Evolutionary conservation across 2,329 filamentous ascomycete genomes (phyloP), one percentile per base, ranked within the genome.

Genomic region (Pezicula rhizophila): DNA sequence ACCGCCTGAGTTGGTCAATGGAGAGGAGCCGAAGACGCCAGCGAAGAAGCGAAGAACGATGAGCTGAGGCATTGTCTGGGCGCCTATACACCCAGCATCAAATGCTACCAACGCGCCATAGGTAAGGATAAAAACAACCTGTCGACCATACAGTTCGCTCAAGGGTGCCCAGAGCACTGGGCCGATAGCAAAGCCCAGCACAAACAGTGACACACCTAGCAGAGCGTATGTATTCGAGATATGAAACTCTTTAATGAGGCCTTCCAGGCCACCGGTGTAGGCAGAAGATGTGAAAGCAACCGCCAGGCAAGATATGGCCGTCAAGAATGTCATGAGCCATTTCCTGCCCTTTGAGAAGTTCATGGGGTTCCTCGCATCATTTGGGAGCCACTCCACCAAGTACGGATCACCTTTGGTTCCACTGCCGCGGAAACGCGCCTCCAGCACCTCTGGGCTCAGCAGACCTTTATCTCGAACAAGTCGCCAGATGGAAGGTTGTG

Each of bases 21-120:
- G 67, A n/a, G 78, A 79, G 1, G 78, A 78, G 8, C 80, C 81
- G 59, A 83, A 84, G 6, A 77, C 66, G 34, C 81, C 80, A 5
- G 78, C 78, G 46, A 87, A 79, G 68, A 87, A 87, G 34, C 85
- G 78, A 35, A 86, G 70, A n/a, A 85, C 73, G 28, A 88, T 67
- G 2, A 89, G 68, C 1, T 78, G 77, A 42, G 69, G 69, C 51
- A 84, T 79, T 55, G 77, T 81, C 49, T 77, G 68, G 0, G 77
- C 69, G 8, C 76, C 82, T 2, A 79, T 77, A 15, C 72, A 73
- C 4, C 73, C 82, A 18, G 76, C 79, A 56, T 79, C 84, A 62
- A 87, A 87, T 1, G 74, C 75, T 2, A 77, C 77, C 50, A 85
- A 72, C 11, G 71, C 70, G 47, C 74, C 64, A 57, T 82, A 83